Conservation (phyloP, 208 protist species). For the Trypanosoma grayi region DNA sequence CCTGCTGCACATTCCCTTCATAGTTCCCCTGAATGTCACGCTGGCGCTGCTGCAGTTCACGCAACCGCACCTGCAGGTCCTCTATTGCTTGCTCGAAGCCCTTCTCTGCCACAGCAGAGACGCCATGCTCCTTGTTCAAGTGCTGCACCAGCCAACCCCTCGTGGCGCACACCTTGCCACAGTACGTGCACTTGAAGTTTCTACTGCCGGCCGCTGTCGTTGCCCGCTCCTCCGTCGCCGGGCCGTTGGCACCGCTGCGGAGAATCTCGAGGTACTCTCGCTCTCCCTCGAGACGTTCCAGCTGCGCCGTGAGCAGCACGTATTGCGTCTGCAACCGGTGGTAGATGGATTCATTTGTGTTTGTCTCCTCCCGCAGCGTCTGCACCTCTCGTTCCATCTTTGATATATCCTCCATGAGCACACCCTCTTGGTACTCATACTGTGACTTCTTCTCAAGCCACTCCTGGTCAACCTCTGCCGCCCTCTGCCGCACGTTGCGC, state of each 20-base stretch:
- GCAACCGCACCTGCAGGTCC: slow-evolving; percentile 54
- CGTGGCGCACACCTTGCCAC: slow-evolving; percentile 13
- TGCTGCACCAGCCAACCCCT: slow-evolving; percentile 27
- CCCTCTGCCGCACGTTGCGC: slow-evolving; percentile 73
- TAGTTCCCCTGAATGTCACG: slow-evolving; percentile 85
- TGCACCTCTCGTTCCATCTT: slow-evolving; percentile 84
- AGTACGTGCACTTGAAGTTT: slow-evolving; percentile 20
- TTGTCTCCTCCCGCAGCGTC: slow-evolving; percentile 64
- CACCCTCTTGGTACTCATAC: slow-evolving; percentile 83
- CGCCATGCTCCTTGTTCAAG: slow-evolving; percentile 24
- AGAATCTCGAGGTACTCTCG: slow-evolving; percentile 28
- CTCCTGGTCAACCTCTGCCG: slow-evolving; percentile 81
- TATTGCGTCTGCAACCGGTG: slow-evolving; percentile 73
- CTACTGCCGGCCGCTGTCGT: background rate
- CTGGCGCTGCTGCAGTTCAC: slow-evolving; percentile 69
- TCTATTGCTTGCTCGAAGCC: slow-evolving; percentile 22
- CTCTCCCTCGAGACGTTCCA: slow-evolving; percentile 60
- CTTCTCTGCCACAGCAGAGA: slow-evolving; percentile 16
- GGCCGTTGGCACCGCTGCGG: background rate
- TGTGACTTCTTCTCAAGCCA: slow-evolving; percentile 82
- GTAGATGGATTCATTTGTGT: slow-evolving; percentile 79
- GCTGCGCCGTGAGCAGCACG: slow-evolving; percentile 45
- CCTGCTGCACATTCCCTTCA: slow-evolving; percentile 76
- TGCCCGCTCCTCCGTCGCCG: slow-evolving; percentile 4
- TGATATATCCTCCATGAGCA: slow-evolving; percentile 83